Base-by-base conservation (phyloP, 805 yeast species). In the Sporopachydermia lactativora region DNA sequence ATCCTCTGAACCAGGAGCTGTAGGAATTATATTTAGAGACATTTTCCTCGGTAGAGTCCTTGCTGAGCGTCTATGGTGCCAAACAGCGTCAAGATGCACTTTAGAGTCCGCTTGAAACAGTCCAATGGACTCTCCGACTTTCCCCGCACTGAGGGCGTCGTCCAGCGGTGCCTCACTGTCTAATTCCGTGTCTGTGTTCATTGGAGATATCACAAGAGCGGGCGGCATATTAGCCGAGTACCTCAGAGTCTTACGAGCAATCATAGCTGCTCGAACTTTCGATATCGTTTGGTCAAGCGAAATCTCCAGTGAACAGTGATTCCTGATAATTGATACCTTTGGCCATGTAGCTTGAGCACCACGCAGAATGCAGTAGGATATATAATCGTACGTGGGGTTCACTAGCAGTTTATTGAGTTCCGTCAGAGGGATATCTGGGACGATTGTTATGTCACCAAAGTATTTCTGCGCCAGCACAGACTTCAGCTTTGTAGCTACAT, bases 271-370 rank as follows among this genome's bases (percentile, higher is more conserved):
- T 47, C 85, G 67, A 41, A 86, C 56, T 5, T 59, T 53, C n/a
- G 77, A 66, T 6, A 92, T 85, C 5, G 92, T 81, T 43, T 70
- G 71, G 57, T 89, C 97, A 35, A 89, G 62, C 0, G 86, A 81
- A 57, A 89, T 79, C 53, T 89, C 98, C 19, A 86, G 74, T 0
- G 92, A 77, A 58, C 96, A 86, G 53, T 85, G 95, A 55, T 92
- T 89, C 48, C 78, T 71, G 38, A 89, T 84, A 36, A 88, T 68
- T 2, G 95, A 74, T 3, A 92, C 58, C 52, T 84, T 83, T 0
- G 96, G 95, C 96, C 97, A 89, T 0, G 96, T 79, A 0, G 96
- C 89, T 43, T 83, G 64, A 1, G 95, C 92, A 1, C 97, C 98
- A 46, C 94, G 69, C 34, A 76, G 66, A 2, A 80, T 71, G 43